Base-by-base conservation (phyloP, 805 yeast species). In the Monosporozyma aerobia region DNA sequence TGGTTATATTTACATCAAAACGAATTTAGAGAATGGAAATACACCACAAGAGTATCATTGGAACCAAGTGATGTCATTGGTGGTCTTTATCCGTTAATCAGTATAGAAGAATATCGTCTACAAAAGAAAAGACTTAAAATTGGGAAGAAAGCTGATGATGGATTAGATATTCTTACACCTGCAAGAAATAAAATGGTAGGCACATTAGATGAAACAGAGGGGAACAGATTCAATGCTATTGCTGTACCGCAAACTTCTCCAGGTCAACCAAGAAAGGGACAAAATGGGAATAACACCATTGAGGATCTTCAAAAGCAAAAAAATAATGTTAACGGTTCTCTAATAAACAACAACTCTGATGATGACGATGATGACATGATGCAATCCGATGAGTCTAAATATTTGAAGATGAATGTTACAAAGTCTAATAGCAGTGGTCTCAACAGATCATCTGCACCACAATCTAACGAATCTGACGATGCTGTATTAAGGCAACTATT, bases 1-100 rank as follows among this genome's bases (percentile, higher is more conserved):
- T 94, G 99, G 99, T 76, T 94, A 54, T 94, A 94, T 65, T 77
- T 94, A 57, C 97, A 94, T 67, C 99, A 94, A 69, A 84, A 89
- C 68, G 97, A 90, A 60, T 94, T 94, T 69, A 78, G 97, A 63
- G 97, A 90, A 63, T 94, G 99, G 98, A 80, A 89, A 68, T 87
- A 83, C 61, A 89, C 97, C 10, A 90, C 87, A 95, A 82, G 82
- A 19, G 65, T 90, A 35, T 89, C 89, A 55, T 77, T 78, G 53
- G 68, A 78, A 32, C 83, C 95, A 1, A 82, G 84, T 54, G 79
- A 74, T 22, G 73, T 77, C 44, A 81, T 87, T 53, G 88, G 87
- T 14, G 90, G 88, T 0, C 76, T 82, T 50, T 82, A 73, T 57
- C 75, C 89, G 5, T 71, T 87, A 57, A 77, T 83, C 44, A 70